Evolutionary conservation across 1,284 basidiomycete genomes (phyloP).

Genomic region (Ganoderma multipileum): DNA sequence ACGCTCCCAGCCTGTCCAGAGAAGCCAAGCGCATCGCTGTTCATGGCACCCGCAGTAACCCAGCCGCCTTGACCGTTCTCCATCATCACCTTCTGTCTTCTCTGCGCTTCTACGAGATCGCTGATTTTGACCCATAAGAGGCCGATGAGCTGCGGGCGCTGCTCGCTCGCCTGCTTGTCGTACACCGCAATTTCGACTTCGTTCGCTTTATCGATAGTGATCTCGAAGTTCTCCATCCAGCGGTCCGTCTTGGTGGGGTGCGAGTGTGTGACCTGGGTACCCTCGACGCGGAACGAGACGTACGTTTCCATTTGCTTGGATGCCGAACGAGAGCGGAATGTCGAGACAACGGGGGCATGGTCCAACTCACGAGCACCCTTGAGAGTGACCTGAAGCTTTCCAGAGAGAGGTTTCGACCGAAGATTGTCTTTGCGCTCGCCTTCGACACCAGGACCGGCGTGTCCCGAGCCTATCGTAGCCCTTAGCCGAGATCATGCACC

Average conservation of each 20-base stretch:
- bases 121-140: conserved; percentile 95
- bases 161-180: conserved; percentile 87
- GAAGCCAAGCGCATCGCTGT: conserved; percentile 55
- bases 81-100: conserved; percentile 90
- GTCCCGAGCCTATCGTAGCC: conserved; percentile 22
- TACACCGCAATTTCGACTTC: conserved; percentile 98
- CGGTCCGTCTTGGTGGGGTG: conserved; percentile 94
- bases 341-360: conserved; percentile 80
- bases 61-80: conserved; percentile 89
- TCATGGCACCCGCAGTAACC: conserved; percentile 92
- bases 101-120: conserved; percentile 94
- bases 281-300: conserved; percentile 96
- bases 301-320: conserved; percentile 90
- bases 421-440: conserved; percentile 91
- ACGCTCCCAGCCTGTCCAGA: conserved; percentile 48
- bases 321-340: conserved; percentile 69
- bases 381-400: conserved; percentile 90
- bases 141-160: conserved; percentile 89
- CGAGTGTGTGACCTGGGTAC: conserved; percentile 90
- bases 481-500: conserved; percentile 11
- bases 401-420: conserved; percentile 92
- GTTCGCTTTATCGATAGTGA: conserved; percentile 97
- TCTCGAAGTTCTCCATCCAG: conserved; percentile 98
- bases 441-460: conserved; percentile 65
- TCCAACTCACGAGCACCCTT: conserved; percentile 94